phyloP scores from a whole-genome alignment of 331 rosid genomes.

The Rhamnella rubrinervis region DNA sequence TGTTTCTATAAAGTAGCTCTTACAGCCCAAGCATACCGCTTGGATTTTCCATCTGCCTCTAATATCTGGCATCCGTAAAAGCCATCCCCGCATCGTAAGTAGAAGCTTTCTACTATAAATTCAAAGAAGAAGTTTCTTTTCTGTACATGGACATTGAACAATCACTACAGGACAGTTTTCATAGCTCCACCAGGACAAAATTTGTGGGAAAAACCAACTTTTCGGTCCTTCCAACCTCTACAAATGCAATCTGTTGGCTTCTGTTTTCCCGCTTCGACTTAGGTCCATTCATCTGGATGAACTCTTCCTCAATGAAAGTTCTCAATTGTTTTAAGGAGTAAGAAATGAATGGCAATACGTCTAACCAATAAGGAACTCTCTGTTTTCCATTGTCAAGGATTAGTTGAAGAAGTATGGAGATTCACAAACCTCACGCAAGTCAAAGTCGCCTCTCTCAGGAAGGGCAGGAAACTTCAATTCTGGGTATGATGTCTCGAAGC shows the following conservation, averaged over 20 bases:
- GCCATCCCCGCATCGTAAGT: no score
- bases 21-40: slow-evolving; percentile 25
- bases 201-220: slow-evolving; percentile 17
- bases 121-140: background rate
- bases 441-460: slow-evolving; percentile 72
- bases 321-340: background rate
- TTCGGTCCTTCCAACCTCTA: slow-evolving; percentile 17
- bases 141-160: slow-evolving; percentile 15
- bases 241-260: slow-evolving; percentile 23
- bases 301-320: slow-evolving; percentile 17
- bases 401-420: slow-evolving; percentile 85
- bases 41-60: slow-evolving; percentile 6
- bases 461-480: slow-evolving; percentile 59
- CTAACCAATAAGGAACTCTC: background rate
- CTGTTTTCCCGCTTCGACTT: slow-evolving; percentile 15
- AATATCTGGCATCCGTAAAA: slow-evolving; percentile 5
- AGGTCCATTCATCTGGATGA: slow-evolving; percentile 9
- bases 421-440: slow-evolving; percentile 62
- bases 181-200: slow-evolving; percentile 14
- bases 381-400: slow-evolving; percentile 15
- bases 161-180: slow-evolving; percentile 5
- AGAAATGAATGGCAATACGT: background rate
- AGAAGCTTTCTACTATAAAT: background rate
- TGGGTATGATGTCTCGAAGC: slow-evolving; percentile 67
- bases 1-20: slow-evolving; percentile 19